Base-by-base conservation (phyloP, 1,139 yeast genomes). In the Lodderomyces orthopsilosis region DNA sequence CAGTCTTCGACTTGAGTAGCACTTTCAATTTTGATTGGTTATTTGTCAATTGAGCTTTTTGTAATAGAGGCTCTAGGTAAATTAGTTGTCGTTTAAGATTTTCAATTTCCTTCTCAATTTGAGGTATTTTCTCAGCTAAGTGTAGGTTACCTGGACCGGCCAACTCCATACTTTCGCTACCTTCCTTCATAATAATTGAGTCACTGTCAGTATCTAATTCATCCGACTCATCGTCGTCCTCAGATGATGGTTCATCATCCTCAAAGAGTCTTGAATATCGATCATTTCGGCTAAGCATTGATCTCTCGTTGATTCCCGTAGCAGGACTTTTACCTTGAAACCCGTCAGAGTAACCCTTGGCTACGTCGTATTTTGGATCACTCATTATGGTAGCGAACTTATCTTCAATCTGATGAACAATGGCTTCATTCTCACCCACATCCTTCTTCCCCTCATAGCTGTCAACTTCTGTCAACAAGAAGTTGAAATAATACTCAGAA, bases 1-100 rank as follows among this genome's bases (percentile, higher is more conserved):
- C 79, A 3, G 74, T 53, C 45, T 78, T 77, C 0, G 96, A 88
- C 53, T 83, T 85, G 41, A 69, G 68, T 48, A 90, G 64, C 43
- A 90, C 75, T 49, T 83, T 77, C 41, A 86, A 63, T 55, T 90
- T 95, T 2, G 80, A 72, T 5, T 77, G 65, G 56, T 87, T 86
- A 58, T 87, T 85, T 0, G 94, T 87, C 28, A 90, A 66, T 54
- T 88, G 95, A 0, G 97, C 96, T 56, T 90, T 90, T 37, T 74
- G 70, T 23, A 87, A 62, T 41, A 91, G 68, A 4, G 93, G 85
- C 14, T 76, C 78, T 33, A 90, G 63, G 24, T 90, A 78, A 5
- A 72, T 66, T 36, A 79, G 67, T 57, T 90, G 96, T 45, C 79
- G 79, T 37, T 74, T 70, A 27, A 87, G 65, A 44, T 74, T 75